phyloP scores from a whole-genome alignment of 2,329 filamentous ascomycete species.

The Didymella sp. region DNA sequence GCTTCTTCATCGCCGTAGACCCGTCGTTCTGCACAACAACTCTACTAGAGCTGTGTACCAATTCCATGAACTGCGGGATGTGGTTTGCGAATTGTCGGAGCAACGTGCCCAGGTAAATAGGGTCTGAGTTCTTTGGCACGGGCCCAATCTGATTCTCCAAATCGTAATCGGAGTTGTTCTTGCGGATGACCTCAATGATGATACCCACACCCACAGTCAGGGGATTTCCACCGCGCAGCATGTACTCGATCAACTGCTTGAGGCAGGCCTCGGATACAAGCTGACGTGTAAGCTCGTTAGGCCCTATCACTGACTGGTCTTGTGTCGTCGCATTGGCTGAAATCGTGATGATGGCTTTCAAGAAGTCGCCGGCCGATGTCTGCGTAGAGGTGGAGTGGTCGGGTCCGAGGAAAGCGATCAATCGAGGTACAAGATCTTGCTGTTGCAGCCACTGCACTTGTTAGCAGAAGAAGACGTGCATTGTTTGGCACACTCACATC shows the following conservation, averaged over 20 bases:
- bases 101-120: constrained; percentile 92
- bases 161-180: constrained; percentile 99
- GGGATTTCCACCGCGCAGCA: constrained; percentile 92
- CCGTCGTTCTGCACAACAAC: constrained; percentile 64
- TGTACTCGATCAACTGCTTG: constrained; percentile 83
- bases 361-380: constrained; percentile 94
- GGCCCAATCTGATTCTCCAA: constrained; percentile 85
- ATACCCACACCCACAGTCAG: constrained; percentile 96
- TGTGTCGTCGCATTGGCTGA: constrained; percentile 98
- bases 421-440: constrained; percentile 83
- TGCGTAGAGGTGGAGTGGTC: constrained; percentile 89
- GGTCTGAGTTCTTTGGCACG: constrained; percentile 83
- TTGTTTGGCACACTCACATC: constrained; percentile 67
- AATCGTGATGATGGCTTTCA: constrained; percentile 98
- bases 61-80: constrained; percentile 90
- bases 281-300: constrained; percentile 94
- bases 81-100: constrained; percentile 87
- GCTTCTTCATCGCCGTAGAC: constrained; percentile 69
- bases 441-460: constrained; percentile 81
- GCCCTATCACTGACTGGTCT: constrained; percentile 97
- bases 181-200: constrained; percentile 96
- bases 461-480: constrained; percentile 16
- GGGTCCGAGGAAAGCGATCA: constrained; percentile 85
- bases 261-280: constrained; percentile 87
- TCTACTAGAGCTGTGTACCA: constrained; percentile 78